Conservation (phyloP, 2,329 filamentous ascomycete species). For the Talaromyces sp. region DNA sequence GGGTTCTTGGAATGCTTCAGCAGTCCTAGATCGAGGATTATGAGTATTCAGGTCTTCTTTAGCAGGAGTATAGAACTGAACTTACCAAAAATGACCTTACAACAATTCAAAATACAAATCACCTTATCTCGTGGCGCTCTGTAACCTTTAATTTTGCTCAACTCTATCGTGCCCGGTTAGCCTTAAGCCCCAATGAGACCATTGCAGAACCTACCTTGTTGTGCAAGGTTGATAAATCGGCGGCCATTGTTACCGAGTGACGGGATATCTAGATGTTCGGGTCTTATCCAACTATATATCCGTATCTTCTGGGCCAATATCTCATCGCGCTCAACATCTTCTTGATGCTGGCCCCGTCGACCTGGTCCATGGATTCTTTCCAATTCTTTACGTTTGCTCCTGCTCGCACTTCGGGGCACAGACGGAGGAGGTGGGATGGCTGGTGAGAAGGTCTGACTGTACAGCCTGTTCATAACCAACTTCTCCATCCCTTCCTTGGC, state of each 20-base stretch:
- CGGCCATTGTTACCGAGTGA: slow-evolving; percentile 79
- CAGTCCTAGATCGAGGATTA: slow-evolving; percentile 55
- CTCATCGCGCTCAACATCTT: slow-evolving; percentile 94
- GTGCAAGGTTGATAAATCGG: slow-evolving; percentile 82
- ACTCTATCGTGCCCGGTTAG: slow-evolving; percentile 53
- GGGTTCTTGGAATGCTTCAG: slow-evolving; percentile 81
- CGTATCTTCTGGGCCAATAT: slow-evolving; percentile 94
- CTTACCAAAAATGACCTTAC: slow-evolving; percentile 96
- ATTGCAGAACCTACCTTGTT: slow-evolving; percentile 62
- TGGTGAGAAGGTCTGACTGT: slow-evolving; percentile 93
- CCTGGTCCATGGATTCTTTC: slow-evolving; percentile 73
- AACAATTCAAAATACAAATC: slow-evolving; percentile 96
- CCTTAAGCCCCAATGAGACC: background rate
- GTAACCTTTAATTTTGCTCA: slow-evolving; percentile 95
- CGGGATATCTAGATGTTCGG: slow-evolving; percentile 90
- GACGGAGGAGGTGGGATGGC: slow-evolving; percentile 79
- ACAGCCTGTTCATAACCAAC: slow-evolving; percentile 95
- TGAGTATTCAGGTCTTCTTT: background rate
- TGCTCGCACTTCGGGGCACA: slow-evolving; percentile 55
- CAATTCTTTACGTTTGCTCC: slow-evolving; percentile 64
- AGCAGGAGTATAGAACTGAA: background rate
- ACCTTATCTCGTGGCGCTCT: slow-evolving; percentile 97
- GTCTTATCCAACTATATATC: slow-evolving; percentile 92
- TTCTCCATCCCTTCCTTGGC: slow-evolving; percentile 99
- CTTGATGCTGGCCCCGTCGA: slow-evolving; percentile 91